phyloP scores from a whole-genome alignment of 2,329 filamentous ascomycete species.

The Corinectria fuckeliana region DNA sequence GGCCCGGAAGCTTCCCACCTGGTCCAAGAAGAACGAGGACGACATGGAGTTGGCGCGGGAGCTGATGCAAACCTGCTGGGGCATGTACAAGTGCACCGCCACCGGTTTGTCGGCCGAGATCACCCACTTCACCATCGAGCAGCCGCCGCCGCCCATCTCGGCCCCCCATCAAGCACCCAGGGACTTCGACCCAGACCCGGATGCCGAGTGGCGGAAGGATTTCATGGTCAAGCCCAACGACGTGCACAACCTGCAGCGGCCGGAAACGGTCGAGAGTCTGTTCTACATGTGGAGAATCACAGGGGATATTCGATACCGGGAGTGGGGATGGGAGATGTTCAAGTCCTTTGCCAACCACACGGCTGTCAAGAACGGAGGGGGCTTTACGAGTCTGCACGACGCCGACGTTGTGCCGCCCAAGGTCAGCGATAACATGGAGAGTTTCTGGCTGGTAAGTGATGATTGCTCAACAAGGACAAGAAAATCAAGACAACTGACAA shows the following conservation, averaged over 20 bases:
- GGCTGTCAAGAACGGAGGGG: conserved; percentile 75
- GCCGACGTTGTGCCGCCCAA: conserved; percentile 75
- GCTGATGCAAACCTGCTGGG: conserved; percentile 97
- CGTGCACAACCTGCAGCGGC: conserved; percentile 89
- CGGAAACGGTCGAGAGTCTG: conserved; percentile 94
- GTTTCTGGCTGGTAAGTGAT: conserved; percentile 87
- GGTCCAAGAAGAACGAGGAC: conserved; percentile 81
- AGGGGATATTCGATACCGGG: conserved; percentile 83
- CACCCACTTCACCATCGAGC: conserved; percentile 81
- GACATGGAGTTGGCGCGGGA: conserved; percentile 89
- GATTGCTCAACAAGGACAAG: not conserved
- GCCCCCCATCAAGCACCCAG: conserved; percentile 56
- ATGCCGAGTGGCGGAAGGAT: conserved; percentile 76
- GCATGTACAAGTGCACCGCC: conserved; percentile 89
- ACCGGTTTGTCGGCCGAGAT: conserved; percentile 97
- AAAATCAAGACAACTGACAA: conserved; percentile 20
- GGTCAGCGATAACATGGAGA: conserved; percentile 92
- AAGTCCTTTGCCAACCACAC: conserved; percentile 88
- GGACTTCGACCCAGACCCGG: conserved; percentile 56
- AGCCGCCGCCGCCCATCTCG: conserved; percentile 67
- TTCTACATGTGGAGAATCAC: conserved; percentile 99
- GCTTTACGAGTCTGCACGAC: conserved; percentile 82
- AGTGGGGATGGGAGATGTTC: conserved; percentile 99
- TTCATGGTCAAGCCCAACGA: conserved; percentile 83
- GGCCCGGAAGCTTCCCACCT: conserved; percentile 73